phyloP scores from a whole-genome alignment of 2,329 filamentous ascomycete genomes.

The Sporothrix pseudoabietina region DNA sequence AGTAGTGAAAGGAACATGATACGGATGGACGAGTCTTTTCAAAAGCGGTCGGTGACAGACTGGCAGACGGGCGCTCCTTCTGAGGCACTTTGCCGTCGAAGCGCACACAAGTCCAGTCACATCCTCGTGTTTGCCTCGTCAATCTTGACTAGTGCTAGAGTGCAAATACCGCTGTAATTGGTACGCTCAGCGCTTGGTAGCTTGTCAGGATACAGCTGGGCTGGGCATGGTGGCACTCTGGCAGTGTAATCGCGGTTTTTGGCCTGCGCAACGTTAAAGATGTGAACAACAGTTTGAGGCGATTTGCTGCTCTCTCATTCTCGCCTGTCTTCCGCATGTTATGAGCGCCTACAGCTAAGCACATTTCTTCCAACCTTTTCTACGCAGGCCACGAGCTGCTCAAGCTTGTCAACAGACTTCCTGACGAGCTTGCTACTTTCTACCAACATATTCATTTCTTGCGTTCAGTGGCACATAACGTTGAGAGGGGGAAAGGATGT shows the following conservation, averaged over 20 bases:
- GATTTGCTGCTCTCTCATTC: not conserved
- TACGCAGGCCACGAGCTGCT: not conserved
- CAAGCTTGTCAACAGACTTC: not conserved
- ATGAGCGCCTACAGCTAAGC: not conserved
- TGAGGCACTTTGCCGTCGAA: not conserved
- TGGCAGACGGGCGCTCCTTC: not conserved
- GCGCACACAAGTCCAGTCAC: not conserved
- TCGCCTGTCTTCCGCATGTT: not conserved
- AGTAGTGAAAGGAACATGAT: not conserved
- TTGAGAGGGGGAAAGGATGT: too few species aligned
- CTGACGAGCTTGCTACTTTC: not conserved
- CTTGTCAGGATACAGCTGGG: not conserved
- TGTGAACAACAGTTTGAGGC: not conserved
- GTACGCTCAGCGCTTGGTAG: not conserved
- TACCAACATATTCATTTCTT: not conserved
- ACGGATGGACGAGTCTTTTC: not conserved
- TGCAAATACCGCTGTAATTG: not conserved
- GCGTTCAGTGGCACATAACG: too few species aligned
- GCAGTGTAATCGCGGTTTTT: not conserved
- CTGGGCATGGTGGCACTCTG: not conserved
- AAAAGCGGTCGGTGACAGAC: not conserved
- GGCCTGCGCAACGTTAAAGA: not conserved
- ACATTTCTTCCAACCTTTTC: slow-evolving; percentile 3
- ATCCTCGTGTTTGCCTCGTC: not conserved
- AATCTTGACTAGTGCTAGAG: not conserved